Base-by-base conservation (phyloP, 768 basidiomycete genomes). In the Lactifluus echinatus region DNA sequence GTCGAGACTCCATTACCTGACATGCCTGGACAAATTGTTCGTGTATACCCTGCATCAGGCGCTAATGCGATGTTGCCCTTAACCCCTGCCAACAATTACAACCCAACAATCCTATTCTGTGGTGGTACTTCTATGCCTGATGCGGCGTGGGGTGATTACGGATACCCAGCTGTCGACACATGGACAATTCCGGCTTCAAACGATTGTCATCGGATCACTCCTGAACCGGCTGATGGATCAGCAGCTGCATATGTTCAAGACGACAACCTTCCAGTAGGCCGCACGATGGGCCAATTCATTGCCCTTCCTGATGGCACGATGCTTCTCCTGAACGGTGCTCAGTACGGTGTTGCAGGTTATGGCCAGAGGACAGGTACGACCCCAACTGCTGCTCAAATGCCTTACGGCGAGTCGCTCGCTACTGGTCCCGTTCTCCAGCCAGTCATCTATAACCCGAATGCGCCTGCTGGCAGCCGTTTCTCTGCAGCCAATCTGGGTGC, bases 1-100 rank as follows among this genome's bases (percentile, higher is more conserved):
- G 15, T 19, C 11, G 54, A 55, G 46, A 28, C 37, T 3, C 10
- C 46, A 1, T 46, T 55, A 5, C 54, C 54, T 14, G 54, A 55
- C 21, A 55, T 55, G 54, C 54, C 54, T 17, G 46, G 37, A 31
- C 54, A 24, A 21, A 11, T 55, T n/a, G 8, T 55, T 14, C 54
- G 54, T 8, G 54, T 55, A 24, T 55, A 55, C 19, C 54, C 54
- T 24, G 54, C 46, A 8, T 55, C 54, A 7, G 54, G 46, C 23
- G 54, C 54, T 28, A 55, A 31, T 39, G 23, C 54, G 2, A 55
- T 55, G 54, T 23, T 55, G 8, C 54, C 54, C 17, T 39, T 55
- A 21, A 55, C 46, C 2, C 54, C 54, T 2, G 21, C 1, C 2
- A 55, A 55, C 14, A 29, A 17, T 2, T 55, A 55, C 34, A 33